A percentile compares a stretch with the other conserved stretches of the same genome.
These are phyloP conservation scores for Amborella trichopoda DNA, from an alignment of 164 flowering plant genomes.

Conservation along the genomic window DNA sequence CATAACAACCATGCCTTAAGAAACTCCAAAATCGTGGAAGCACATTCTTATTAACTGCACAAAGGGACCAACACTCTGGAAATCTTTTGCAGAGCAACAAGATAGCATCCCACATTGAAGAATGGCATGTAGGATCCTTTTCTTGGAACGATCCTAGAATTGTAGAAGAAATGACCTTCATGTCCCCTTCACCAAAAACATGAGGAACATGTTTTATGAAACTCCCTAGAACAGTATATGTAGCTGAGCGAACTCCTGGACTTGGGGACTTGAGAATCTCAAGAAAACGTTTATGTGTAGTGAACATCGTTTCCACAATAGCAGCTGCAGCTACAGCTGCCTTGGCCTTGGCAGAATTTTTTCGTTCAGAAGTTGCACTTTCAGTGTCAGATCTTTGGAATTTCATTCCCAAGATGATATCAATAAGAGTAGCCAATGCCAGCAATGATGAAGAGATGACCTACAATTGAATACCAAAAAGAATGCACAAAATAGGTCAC, in stretches of 20 bases:
- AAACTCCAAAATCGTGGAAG: slow-evolving; percentile 65
- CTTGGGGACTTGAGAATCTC: slow-evolving; percentile 66
- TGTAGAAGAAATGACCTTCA: slow-evolving; percentile 40
- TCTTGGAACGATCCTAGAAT: slow-evolving; percentile 91
- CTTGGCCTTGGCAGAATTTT: slow-evolving; percentile 62
- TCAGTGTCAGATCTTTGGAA: slow-evolving; percentile 37
- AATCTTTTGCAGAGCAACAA: slow-evolving; percentile 53
- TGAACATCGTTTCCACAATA: slow-evolving; percentile 53
- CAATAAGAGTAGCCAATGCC: slow-evolving; percentile 73
- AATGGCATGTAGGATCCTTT: slow-evolving; percentile 76
- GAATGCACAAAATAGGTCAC: too few species aligned
- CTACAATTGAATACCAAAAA: slow-evolving; percentile 22
- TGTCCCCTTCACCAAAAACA: slow-evolving; percentile 46
- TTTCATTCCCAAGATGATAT: slow-evolving; percentile 38
- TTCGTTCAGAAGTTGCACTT: slow-evolving; percentile 34
- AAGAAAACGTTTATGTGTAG: slow-evolving; percentile 46
- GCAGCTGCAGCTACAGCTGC: slow-evolving; percentile 37
- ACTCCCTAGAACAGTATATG: slow-evolving; percentile 65
- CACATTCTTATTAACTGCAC: slow-evolving; percentile 50
- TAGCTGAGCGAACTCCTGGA: slow-evolving; percentile 56
- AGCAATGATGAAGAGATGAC: slow-evolving; percentile 74
- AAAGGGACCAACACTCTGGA: slow-evolving; percentile 59
- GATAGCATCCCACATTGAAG: slow-evolving; percentile 82
- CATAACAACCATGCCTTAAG: slow-evolving; percentile 86
- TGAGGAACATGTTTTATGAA: slow-evolving; percentile 57